Percentiles rank a stretch among this genome's conserved stretches.
These are phyloP conservation scores for Cudoniella acicularis DNA, from an alignment of 495 filamentous ascomycete species.

Conservation along the genomic window DNA sequence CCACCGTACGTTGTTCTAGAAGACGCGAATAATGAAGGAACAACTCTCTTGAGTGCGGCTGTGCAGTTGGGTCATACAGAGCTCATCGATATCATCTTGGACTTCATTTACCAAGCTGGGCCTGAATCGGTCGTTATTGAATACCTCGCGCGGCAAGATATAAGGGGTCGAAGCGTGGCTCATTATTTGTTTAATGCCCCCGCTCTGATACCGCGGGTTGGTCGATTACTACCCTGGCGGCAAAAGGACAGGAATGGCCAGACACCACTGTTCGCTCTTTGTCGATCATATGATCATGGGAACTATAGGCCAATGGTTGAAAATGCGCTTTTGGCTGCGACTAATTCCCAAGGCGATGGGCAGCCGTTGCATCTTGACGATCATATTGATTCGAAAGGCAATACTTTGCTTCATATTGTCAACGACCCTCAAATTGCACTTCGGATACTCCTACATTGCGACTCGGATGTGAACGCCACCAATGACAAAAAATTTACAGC, in stretches of 20 bases:
- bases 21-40: constrained; percentile 83
- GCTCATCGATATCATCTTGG: constrained; percentile 70
- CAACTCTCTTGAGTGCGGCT: constrained; percentile 89
- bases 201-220: constrained; percentile 68
- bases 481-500: constrained; percentile 96
- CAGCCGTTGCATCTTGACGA: constrained; percentile 84
- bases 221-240: constrained; percentile 77
- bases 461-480: constrained; percentile 89
- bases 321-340: constrained; percentile 70
- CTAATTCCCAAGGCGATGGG: constrained; percentile 68
- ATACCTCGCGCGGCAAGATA: constrained; percentile 76
- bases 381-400: constrained; percentile 89
- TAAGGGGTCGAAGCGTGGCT: constrained; percentile 78
- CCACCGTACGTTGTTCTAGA: constrained; percentile 64
- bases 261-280: constrained; percentile 91
- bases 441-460: constrained; percentile 74
- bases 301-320: constrained; percentile 84
- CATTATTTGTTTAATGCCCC: constrained; percentile 98
- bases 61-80: constrained; percentile 79
- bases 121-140: constrained; percentile 34
- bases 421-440: constrained; percentile 76
- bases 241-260: constrained; percentile 93
- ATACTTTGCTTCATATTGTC: constrained; percentile 89
- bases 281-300: constrained; percentile 90
- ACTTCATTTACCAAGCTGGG: constrained; percentile 56